Evolutionary conservation across 495 filamentous ascomycete genomes (phyloP).

Genomic region (Aspergillus olivimuriae): DNA sequence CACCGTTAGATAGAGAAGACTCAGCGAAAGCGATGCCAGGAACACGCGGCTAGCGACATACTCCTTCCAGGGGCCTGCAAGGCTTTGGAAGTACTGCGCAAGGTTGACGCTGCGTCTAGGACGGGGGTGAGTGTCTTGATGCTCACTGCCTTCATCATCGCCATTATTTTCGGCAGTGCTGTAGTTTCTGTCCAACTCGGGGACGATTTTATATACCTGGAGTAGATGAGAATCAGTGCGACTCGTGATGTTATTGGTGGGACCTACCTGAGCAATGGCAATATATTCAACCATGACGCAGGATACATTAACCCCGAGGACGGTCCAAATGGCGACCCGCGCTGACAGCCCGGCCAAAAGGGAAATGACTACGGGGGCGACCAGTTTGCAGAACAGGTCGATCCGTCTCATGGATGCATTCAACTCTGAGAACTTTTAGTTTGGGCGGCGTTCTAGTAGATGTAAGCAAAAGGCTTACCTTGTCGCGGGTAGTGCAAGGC

Average conservation of each 20-base stretch:
- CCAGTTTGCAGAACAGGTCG: slow-evolving; percentile 65
- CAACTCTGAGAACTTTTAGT: slow-evolving; percentile 20
- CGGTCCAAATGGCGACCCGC: slow-evolving; percentile 42
- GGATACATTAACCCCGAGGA: slow-evolving; percentile 29
- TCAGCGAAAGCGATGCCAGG: slow-evolving; percentile 47
- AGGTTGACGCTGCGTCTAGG: background rate
- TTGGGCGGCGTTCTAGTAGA: too few relatives aligned
- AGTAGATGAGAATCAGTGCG: background rate
- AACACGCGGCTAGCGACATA: slow-evolving; percentile 41
- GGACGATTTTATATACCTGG: slow-evolving; percentile 36
- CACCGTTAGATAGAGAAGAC: slow-evolving; percentile 54
- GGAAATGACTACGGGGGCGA: slow-evolving; percentile 55
- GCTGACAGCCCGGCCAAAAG: slow-evolving; percentile 42
- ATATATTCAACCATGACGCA: slow-evolving; percentile 50
- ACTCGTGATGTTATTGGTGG: background rate
- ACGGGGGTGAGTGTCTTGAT: background rate
- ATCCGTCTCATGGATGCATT: slow-evolving; percentile 66
- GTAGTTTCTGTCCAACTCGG: slow-evolving; percentile 23
- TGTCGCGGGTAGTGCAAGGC: slow-evolving; percentile 27
- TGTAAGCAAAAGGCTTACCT: slow-evolving; percentile 18
- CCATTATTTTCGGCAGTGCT: background rate
- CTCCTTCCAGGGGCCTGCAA: slow-evolving; percentile 24
- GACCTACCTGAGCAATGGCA: slow-evolving; percentile 45
- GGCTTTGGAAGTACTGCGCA: slow-evolving; percentile 6
- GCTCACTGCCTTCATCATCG: background rate